A percentile compares a stretch with the other conserved stretches of the same genome.
Evolutionary conservation across 176 grass and related monocot species (phyloP).

Genomic region (Pharus latifolius): DNA sequence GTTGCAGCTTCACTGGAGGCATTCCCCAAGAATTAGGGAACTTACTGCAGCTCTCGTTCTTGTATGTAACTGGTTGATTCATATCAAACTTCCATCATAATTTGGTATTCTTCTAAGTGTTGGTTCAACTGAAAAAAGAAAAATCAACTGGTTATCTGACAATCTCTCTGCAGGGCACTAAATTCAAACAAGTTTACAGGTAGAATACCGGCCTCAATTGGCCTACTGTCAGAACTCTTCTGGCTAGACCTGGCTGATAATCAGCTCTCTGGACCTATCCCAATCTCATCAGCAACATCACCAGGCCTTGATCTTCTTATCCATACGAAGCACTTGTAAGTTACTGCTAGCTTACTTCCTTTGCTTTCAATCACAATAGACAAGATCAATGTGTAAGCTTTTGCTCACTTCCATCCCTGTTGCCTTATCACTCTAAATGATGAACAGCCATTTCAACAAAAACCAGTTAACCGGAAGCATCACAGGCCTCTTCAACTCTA

Average conservation of each 20-base stretch:
- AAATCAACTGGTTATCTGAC: not conserved
- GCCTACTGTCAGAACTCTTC: constrained; percentile 19
- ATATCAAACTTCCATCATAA: not conserved
- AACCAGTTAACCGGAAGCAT: constrained; percentile 34
- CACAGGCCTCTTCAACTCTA: constrained; percentile 37
- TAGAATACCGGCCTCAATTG: constrained; percentile 23
- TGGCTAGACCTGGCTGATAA: constrained; percentile 53
- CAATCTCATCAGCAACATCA: constrained; percentile 7
- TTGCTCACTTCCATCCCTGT: not conserved
- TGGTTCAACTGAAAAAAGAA: not conserved
- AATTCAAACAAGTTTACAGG: constrained; percentile 49
- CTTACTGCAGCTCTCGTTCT: constrained; percentile 18
- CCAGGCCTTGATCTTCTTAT: constrained; percentile 30
- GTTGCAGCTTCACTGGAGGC: constrained; percentile 32
- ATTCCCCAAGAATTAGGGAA: constrained; percentile 36
- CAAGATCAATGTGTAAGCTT: not conserved
- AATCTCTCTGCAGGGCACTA: constrained; percentile 22
- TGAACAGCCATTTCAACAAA: constrained; percentile 51
- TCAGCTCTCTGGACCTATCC: constrained; percentile 27
- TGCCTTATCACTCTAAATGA: not conserved
- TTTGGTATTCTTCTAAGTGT: not conserved
- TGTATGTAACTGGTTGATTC: constrained; percentile 12
- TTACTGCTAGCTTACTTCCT: not conserved
- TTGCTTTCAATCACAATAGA: not conserved
- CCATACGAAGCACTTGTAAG: constrained; percentile 44